These are phyloP conservation scores for Calonectria ilicicola DNA, from an alignment of 2,329 filamentous ascomycete species.

Conservation along the genomic window DNA sequence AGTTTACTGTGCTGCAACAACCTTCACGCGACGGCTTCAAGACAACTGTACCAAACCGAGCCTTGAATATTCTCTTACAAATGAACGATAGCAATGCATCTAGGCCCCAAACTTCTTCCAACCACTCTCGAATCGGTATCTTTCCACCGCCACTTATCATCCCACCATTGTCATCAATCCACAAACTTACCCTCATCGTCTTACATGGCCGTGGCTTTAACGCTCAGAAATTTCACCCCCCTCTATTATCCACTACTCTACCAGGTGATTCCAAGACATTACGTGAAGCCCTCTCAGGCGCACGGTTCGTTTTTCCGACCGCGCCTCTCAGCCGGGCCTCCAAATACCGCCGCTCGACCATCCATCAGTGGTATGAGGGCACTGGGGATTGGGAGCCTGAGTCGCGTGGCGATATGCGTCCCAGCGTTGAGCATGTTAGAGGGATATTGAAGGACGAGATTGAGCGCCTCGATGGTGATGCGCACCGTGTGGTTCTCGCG, in stretches of 20 bases:
- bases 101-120: background rate
- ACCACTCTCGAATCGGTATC: conserved; percentile 29
- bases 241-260: conserved; percentile 48
- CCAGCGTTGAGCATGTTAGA: conserved; percentile 56
- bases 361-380: conserved; percentile 52
- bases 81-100: background rate
- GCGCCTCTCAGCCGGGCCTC: conserved; percentile 52
- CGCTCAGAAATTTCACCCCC: conserved; percentile 53
- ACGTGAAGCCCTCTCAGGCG: conserved; percentile 51
- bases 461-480: conserved; percentile 46
- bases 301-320: conserved; percentile 64
- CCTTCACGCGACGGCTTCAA: background rate
- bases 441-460: conserved; percentile 52
- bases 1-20: too few relatives aligned
- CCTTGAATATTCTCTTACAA: too few relatives aligned
- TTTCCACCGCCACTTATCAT: conserved; percentile 38
- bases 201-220: conserved; percentile 63
- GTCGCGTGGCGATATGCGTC: conserved; percentile 50
- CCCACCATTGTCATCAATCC: conserved; percentile 42
- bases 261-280: conserved; percentile 35
- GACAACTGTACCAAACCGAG: background rate
- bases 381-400: conserved; percentile 50
- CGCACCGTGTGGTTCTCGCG: conserved; percentile 57
- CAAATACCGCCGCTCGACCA: conserved; percentile 47
- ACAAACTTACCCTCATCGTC: conserved; percentile 60